Conservation (phyloP, 495 filamentous ascomycete species). For the Neurospora africana region DNA sequence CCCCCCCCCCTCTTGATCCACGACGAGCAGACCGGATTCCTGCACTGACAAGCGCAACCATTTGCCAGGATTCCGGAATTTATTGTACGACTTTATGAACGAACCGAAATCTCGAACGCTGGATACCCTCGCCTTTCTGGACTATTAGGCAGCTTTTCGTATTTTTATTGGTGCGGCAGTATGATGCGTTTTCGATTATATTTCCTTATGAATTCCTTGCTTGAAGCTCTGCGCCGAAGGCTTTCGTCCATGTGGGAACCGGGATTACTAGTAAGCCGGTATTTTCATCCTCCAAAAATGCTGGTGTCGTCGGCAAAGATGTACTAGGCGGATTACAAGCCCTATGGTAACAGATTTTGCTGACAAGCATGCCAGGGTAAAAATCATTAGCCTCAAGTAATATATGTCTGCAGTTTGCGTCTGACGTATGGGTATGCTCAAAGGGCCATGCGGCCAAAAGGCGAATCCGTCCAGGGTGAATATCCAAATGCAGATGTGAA, state of each 20-base stretch:
- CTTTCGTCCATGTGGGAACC: background rate
- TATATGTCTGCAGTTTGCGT: background rate
- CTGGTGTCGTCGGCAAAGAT: no score
- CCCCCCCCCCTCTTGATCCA: background rate
- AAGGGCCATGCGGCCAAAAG: background rate
- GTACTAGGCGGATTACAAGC: background rate
- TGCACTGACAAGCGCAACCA: background rate
- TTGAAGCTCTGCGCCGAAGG: background rate
- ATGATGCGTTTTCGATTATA: background rate
- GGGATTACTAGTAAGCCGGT: no score
- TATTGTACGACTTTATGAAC: background rate
- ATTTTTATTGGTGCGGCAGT: background rate
- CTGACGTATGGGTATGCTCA: background rate
- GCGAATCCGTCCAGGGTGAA: background rate
- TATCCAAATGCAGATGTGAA: background rate
- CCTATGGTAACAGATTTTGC: background rate
- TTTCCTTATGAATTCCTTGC: background rate
- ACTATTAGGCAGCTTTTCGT: no score
- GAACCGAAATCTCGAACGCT: background rate
- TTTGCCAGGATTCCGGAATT: background rate
- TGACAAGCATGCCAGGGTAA: background rate
- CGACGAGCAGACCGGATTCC: background rate
- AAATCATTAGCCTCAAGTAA: background rate
- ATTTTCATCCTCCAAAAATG: no score
- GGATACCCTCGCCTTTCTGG: background rate